phyloP scores from a whole-genome alignment of 2,329 filamentous ascomycete genomes.

The Trichophaea hybrida region DNA sequence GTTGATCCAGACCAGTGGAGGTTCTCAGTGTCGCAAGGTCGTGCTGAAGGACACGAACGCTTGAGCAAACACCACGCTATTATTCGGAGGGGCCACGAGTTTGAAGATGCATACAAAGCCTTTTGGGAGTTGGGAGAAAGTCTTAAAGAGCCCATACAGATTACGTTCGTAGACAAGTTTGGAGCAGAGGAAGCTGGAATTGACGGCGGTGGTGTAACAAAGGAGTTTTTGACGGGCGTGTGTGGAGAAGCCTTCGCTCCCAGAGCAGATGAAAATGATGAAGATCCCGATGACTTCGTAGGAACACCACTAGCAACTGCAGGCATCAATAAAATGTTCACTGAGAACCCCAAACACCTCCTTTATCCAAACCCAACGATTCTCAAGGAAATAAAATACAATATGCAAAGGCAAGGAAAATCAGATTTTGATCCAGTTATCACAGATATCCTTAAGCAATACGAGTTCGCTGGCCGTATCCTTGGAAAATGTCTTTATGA shows the following conservation, averaged over 20 bases:
- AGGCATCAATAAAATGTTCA: conserved; percentile 49
- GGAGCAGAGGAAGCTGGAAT: conserved; percentile 80
- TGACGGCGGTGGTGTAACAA: conserved; percentile 91
- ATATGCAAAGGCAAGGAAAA: conserved; percentile 10
- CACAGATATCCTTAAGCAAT: conserved; percentile 47
- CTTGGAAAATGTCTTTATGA: conserved; percentile 97
- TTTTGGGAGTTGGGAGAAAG: conserved; percentile 71
- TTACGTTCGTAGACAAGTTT: conserved; percentile 89
- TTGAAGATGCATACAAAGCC: conserved; percentile 69
- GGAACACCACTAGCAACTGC: conserved; percentile 32
- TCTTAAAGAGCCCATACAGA: conserved; percentile 89
- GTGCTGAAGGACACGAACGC: conserved; percentile 8
- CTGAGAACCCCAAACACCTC: conserved; percentile 70
- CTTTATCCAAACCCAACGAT: conserved; percentile 76
- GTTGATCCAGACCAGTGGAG: conserved; percentile 65
- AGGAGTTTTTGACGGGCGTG: conserved; percentile 85
- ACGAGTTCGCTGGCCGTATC: conserved; percentile 82
- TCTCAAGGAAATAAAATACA: conserved; percentile 52
- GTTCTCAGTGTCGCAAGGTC: conserved; percentile 8
- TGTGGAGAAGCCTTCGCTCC: conserved; percentile 66
- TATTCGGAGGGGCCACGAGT: conserved; percentile 64
- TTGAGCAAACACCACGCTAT: conserved; percentile 51
- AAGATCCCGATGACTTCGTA: background rate
- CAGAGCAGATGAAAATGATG: background rate
- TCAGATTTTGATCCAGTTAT: conserved; percentile 34